These are phyloP conservation scores for Capronia americana DNA, from an alignment of 2,329 filamentous ascomycete genomes.

Conservation along the genomic window DNA sequence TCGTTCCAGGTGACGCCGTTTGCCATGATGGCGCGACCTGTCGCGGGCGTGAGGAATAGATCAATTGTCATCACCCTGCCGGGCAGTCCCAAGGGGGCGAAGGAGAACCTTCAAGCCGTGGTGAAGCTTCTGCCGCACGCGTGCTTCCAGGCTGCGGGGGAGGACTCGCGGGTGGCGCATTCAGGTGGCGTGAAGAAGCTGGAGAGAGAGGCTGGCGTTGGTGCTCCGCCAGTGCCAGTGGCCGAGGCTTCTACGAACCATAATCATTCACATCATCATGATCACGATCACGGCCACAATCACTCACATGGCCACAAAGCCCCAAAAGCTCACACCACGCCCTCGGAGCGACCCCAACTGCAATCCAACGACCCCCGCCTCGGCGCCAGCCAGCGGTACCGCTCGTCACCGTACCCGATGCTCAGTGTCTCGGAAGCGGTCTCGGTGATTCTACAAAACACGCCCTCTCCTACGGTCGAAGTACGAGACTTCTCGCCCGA, in stretches of 20 bases:
- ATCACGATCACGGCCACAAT: conserved; percentile 60
- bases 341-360: conserved; percentile 57
- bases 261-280: conserved; percentile 38
- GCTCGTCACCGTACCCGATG: conserved; percentile 92
- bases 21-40: conserved; percentile 93
- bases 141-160: conserved; percentile 85
- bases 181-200: conserved; percentile 80
- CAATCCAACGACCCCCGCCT: conserved; percentile 65
- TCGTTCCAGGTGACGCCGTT: conserved; percentile 90
- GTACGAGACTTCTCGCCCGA: conserved; percentile 64
- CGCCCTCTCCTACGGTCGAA: conserved; percentile 67
- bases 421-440: conserved; percentile 83
- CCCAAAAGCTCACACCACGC: conserved; percentile 75
- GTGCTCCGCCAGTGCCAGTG: neutral
- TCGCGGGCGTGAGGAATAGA: conserved; percentile 82
- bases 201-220: conserved; percentile 78
- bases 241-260: conserved; percentile 19
- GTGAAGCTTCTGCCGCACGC: conserved; percentile 92
- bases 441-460: conserved; percentile 72
- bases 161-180: conserved; percentile 80
- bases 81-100: conserved; percentile 92
- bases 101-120: conserved; percentile 87
- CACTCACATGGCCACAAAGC: conserved; percentile 59
- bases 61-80: conserved; percentile 87
- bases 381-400: conserved; percentile 71